Evolutionary conservation across 768 basidiomycete species (phyloP), one percentile per base, ranked within the genome.

Genomic region (Boletus pseudo-olivaceus): DNA sequence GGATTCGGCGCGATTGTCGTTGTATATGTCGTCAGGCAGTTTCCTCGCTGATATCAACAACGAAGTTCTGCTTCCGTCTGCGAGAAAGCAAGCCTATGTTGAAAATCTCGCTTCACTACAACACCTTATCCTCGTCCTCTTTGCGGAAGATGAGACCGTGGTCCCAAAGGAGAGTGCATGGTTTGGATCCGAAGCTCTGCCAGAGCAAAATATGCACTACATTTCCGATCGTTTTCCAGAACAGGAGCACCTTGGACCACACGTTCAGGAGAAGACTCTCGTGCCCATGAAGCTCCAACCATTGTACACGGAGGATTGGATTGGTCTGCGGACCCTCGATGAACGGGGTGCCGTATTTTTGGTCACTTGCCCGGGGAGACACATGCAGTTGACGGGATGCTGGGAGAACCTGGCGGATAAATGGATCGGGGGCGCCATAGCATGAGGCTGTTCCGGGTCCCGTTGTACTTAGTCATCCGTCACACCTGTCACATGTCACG

Each of bases 121-220:
- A 57, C 79, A 81, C 19, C 78, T 93, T 38, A 78, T 94, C 27
- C 83, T 94, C 35, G 79, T 90, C 27, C 66, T 88, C 40, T 93
- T 93, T 67, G 74, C 80, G 1, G 69, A 83, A 53, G 92, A 93
- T 67, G 76, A 78, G 67, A 92, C 88, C 4, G 87, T 90, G 23
- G 76, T 92, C 19, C 92, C 92, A 0, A 90, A 90, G 68, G 90
- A 93, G 70, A 89, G 82, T 61, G 74, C 88, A 11, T 93, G 90
- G 91, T 93, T 94, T 69, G 90, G 88, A 7, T 85, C 87, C 4
- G 86, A 87, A 62, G 76, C 75, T 2, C 72, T 71, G 2, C 54
- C 66, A 8, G 70, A 74, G 19, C 75, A 78, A 17, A 72, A 72
- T 8, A 55, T 51, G 7, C 30, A 7, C 35, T 49, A 55, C 19